Percentiles rank a stretch among this genome's conserved stretches.
phyloP scores from a whole-genome alignment of 2,329 filamentous ascomycete genomes.

The Fusarium pseudocircinatum region DNA sequence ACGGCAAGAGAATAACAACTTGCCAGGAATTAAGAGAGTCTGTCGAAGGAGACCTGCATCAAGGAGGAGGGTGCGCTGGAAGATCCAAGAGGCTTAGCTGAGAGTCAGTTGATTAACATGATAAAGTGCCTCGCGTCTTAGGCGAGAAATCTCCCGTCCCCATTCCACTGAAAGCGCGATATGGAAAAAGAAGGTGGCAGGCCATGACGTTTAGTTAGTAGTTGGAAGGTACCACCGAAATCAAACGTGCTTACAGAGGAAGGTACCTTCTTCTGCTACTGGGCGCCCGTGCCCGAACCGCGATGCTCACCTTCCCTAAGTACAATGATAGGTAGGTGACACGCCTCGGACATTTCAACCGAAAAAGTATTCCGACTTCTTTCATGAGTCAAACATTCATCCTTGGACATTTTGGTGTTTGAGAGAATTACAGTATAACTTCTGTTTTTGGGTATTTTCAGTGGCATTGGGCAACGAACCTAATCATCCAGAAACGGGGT shows the following conservation, averaged over 20 bases:
- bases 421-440: neutral
- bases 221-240: conserved; percentile 13
- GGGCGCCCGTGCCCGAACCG: neutral
- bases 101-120: neutral
- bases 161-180: conserved; percentile 5
- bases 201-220: neutral
- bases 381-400: neutral
- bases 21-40: neutral
- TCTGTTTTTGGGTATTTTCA: neutral
- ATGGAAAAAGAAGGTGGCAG: conserved; percentile 1
- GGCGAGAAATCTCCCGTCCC: neutral
- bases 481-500: neutral
- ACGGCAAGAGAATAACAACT: neutral
- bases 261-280: neutral
- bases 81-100: neutral
- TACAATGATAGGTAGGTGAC: neutral
- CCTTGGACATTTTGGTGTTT: neutral
- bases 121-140: neutral
- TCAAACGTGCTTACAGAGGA: conserved; percentile 21
- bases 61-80: neutral
- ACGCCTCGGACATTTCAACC: neutral
- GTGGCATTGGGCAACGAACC: neutral
- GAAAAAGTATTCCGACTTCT: neutral
- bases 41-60: neutral
- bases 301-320: neutral